Percentiles rank a stretch among this genome's conserved stretches.
phyloP scores from a whole-genome alignment of 2,329 filamentous ascomycete genomes.

The Cryphonectria radicalis region DNA sequence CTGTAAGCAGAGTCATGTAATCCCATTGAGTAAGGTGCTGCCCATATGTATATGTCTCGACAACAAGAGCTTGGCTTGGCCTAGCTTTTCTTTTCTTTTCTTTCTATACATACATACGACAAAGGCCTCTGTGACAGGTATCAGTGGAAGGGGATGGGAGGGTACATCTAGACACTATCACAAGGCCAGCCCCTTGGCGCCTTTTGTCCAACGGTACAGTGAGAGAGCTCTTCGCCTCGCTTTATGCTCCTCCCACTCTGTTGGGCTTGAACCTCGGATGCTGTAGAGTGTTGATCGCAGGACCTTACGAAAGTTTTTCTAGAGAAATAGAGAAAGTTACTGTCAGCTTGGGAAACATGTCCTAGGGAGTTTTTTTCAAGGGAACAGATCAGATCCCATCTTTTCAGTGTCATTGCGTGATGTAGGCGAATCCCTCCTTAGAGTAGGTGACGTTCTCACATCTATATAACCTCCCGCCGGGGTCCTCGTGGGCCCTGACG shows the following conservation, averaged over 20 bases:
- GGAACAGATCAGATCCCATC: not conserved
- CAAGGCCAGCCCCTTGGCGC: slow-evolving; percentile 41
- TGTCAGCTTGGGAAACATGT: not conserved
- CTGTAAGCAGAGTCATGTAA: too few species aligned
- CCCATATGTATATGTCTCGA: too few species aligned
- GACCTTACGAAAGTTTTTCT: slow-evolving; percentile 60
- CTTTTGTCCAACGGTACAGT: slow-evolving; percentile 55
- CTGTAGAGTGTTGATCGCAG: slow-evolving; percentile 53
- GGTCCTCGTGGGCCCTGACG: slow-evolving; percentile 53
- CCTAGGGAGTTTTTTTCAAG: too few species aligned
- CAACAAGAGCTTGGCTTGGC: too few species aligned
- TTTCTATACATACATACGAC: too few species aligned
- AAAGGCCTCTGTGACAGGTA: too few species aligned
- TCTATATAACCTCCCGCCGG: not conserved
- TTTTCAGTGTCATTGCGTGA: not conserved
- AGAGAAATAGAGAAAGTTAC: not conserved
- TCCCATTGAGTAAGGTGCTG: too few species aligned
- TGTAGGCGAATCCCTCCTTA: not conserved
- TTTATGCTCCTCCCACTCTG: slow-evolving; percentile 48
- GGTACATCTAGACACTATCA: slow-evolving; percentile 24
- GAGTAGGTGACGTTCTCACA: too few species aligned
- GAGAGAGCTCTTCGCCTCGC: slow-evolving; percentile 54
- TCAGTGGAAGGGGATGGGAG: not conserved
- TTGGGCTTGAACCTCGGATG: slow-evolving; percentile 46
- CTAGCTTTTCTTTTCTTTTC: too few species aligned